These are phyloP conservation scores for Moniliella sp. DNA, from an alignment of 1,284 basidiomycete genomes.

Conservation along the genomic window DNA sequence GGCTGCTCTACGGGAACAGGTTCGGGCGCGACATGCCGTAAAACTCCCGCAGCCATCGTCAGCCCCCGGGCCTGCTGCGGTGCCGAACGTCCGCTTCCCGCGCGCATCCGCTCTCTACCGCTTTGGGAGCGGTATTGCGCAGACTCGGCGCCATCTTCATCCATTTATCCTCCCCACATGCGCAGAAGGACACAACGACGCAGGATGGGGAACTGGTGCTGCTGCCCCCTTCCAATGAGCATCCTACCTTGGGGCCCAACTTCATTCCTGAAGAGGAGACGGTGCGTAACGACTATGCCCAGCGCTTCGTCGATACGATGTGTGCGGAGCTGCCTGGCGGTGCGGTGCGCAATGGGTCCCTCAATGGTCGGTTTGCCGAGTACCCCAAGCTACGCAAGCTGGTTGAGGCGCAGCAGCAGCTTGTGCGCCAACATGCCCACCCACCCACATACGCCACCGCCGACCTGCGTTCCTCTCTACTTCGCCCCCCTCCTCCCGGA, in stretches of 20 bases:
- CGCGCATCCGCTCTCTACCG: no score
- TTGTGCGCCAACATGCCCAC: conserved; percentile 10
- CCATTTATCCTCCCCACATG: no score
- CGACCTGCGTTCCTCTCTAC: conserved; percentile 9
- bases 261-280: conserved; percentile 61
- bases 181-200: no score
- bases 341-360: conserved; percentile 16
- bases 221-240: no score
- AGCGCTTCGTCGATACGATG: conserved; percentile 53
- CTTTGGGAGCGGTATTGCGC: no score
- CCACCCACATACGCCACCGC: conserved; percentile 18
- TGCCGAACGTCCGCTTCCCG: no score
- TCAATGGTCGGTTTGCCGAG: conserved; percentile 69
- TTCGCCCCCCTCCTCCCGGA: not conserved
- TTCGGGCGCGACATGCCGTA: no score
- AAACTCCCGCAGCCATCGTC: no score
- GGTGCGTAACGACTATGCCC: conserved; percentile 78
- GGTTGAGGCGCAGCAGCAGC: conserved; percentile 15
- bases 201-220: no score
- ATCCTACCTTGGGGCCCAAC: conserved; percentile 1
- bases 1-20: no score
- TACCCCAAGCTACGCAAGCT: conserved; percentile 30
- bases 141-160: no score
- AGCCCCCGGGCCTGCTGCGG: no score
- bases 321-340: conserved; percentile 16